Percentiles rank a stretch among this genome's conserved stretches.
These are phyloP conservation scores for Sporisorium exsertum DNA, from an alignment of 1,284 basidiomycete species.

Conservation along the genomic window DNA sequence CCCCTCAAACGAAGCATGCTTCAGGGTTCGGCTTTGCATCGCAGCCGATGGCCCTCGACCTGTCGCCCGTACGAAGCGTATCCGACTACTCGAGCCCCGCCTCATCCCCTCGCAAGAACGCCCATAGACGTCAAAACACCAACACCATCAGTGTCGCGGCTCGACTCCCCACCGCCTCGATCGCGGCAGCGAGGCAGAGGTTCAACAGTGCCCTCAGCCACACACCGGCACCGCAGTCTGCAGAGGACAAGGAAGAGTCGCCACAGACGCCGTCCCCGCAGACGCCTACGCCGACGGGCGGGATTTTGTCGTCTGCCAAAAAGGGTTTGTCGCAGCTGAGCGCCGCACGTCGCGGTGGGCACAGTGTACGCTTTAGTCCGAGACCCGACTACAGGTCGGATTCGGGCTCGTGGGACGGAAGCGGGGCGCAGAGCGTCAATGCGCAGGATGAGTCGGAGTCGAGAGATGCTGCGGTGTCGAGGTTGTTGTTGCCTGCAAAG, in stretches of 20 bases:
- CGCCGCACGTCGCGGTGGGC: slow-evolving; percentile 15
- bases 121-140: slow-evolving; percentile 40
- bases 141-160: slow-evolving; percentile 32
- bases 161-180: slow-evolving; percentile 19
- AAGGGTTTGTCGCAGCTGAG: slow-evolving; percentile 17
- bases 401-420: slow-evolving; percentile 48
- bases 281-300: slow-evolving; percentile 32
- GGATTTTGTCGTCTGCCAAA: slow-evolving; percentile 25
- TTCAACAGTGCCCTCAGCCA: slow-evolving; percentile 18
- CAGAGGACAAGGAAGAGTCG: not conserved
- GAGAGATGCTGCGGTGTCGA: slow-evolving; percentile 18
- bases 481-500: slow-evolving; percentile 17
- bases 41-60: slow-evolving; percentile 42
- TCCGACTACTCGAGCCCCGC: slow-evolving; percentile 30
- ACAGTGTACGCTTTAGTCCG: slow-evolving; percentile 48
- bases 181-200: slow-evolving; percentile 21
- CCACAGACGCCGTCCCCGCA: slow-evolving; percentile 2
- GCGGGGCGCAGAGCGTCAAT: slow-evolving; percentile 3
- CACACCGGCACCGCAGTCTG: not conserved
- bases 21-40: slow-evolving; percentile 28
- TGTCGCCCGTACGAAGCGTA: slow-evolving; percentile 24
- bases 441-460: slow-evolving; percentile 1
- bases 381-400: slow-evolving; percentile 48
- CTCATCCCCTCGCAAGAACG: slow-evolving; percentile 45
- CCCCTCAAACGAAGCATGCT: slow-evolving; percentile 10